Conservation (phyloP, 73 alveolate species). For the Paramecium bursaria region DNA sequence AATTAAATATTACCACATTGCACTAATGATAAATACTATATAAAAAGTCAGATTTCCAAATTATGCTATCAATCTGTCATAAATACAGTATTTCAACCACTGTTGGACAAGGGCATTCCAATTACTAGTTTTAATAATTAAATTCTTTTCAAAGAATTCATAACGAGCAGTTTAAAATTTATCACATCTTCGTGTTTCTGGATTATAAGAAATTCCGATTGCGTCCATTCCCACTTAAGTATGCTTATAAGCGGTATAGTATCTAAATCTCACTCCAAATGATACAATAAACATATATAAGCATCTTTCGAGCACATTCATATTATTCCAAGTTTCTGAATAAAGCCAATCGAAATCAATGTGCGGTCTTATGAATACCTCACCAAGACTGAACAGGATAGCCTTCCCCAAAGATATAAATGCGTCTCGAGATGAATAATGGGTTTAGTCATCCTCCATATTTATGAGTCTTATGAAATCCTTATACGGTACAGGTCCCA, state of each 20-base stretch:
- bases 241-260: background rate
- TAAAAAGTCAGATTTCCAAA: slow-evolving; percentile 43
- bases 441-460: background rate
- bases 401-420: slow-evolving; percentile 31
- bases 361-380: slow-evolving; percentile 24
- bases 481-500: slow-evolving; percentile 28
- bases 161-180: background rate
- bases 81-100: slow-evolving; percentile 53
- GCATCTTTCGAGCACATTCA: background rate
- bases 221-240: slow-evolving; percentile 47
- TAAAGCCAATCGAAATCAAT: slow-evolving; percentile 39
- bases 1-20: slow-evolving; percentile 36
- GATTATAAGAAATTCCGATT: slow-evolving; percentile 32
- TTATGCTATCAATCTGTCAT: slow-evolving; percentile 24
- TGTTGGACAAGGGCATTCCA: slow-evolving; percentile 34
- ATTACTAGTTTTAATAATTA: slow-evolving; percentile 15
- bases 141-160: slow-evolving; percentile 28
- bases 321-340: background rate
- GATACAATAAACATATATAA: background rate
- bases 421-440: background rate
- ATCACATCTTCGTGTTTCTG: slow-evolving; percentile 24
- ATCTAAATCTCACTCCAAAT: slow-evolving; percentile 29
- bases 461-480: background rate
- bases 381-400: slow-evolving; percentile 11
- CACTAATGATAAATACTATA: slow-evolving; percentile 24